Evolutionary conservation across 148 eudicot species (phyloP).

Genomic region (Rheum nobile): DNA sequence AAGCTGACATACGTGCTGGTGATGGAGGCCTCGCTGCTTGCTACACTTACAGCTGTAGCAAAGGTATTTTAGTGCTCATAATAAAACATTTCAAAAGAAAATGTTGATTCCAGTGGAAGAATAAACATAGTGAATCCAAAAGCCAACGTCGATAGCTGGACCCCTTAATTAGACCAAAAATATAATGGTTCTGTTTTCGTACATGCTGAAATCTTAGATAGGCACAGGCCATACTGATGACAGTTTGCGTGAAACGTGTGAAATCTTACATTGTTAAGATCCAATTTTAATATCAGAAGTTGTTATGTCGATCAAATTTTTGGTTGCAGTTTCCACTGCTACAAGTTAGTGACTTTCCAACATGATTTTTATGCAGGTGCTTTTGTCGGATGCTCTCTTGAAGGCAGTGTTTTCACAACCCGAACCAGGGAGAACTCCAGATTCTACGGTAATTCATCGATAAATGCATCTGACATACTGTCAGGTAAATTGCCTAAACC

Average conservation of each 20-base stretch:
- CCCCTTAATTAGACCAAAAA: not conserved
- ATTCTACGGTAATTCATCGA: constrained; percentile 63
- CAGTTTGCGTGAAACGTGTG: no score
- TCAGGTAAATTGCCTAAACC: constrained; percentile 66
- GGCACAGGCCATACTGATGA: no score
- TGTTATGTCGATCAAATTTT: no score
- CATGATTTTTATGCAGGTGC: constrained; percentile 42
- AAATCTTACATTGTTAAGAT: no score
- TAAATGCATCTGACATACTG: constrained; percentile 58
- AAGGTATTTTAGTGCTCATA: constrained; percentile 35
- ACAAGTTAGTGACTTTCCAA: not conserved
- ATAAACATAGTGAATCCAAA: not conserved
- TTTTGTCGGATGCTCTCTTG: constrained; percentile 73
- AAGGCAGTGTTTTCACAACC: constrained; percentile 67
- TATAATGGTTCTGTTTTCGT: not conserved
- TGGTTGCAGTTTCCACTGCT: not conserved
- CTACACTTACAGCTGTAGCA: constrained; percentile 84
- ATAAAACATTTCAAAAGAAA: not conserved
- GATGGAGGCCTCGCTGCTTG: constrained; percentile 69
- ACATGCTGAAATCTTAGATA: no score
- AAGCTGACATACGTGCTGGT: constrained; percentile 79
- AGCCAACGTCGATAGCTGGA: not conserved
- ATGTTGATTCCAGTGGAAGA: not conserved
- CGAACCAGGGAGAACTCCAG: constrained; percentile 50
- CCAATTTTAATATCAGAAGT: no score